These are phyloP conservation scores for Orobanche coerulescens DNA, from an alignment of 257 asterid genomes.

Conservation along the genomic window DNA sequence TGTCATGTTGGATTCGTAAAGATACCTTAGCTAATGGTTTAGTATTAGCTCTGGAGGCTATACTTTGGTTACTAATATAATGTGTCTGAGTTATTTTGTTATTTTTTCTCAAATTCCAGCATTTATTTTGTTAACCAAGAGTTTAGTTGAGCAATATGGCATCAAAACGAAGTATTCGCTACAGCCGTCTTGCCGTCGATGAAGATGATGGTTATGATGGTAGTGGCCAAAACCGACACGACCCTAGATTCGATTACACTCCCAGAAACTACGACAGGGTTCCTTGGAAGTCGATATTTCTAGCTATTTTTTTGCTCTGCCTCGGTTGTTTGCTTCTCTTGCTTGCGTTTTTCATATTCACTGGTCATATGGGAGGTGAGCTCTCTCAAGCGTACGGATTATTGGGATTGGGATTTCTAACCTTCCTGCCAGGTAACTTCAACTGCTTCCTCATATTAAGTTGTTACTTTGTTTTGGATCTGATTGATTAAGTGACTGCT, in stretches of 20 bases:
- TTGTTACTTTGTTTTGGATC: not conserved
- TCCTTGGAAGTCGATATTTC: conserved; percentile 87
- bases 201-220: conserved; percentile 50
- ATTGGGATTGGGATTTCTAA: conserved; percentile 66
- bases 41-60: not conserved
- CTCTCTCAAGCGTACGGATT: conserved; percentile 77
- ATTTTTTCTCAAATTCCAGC: conserved; percentile 12
- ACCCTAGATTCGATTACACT: conserved; percentile 68
- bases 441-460: no score
- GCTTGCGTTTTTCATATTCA: conserved; percentile 66
- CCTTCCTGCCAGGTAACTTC: conserved; percentile 80
- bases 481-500: not conserved
- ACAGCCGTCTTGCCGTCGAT: conserved; percentile 57
- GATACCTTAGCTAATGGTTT: not conserved
- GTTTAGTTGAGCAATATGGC: conserved; percentile 40
- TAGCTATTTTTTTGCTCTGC: conserved; percentile 68
- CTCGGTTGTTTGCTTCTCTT: conserved; percentile 82
- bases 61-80: not conserved
- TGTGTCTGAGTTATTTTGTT: not conserved
- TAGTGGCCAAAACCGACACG: conserved; percentile 29
- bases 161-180: conserved; percentile 53
- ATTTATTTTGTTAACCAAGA: conserved; percentile 9
- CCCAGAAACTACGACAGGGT: conserved; percentile 56
- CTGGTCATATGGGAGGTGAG: conserved; percentile 93
- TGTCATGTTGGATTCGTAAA: not conserved